Percentiles rank a stretch among this genome's conserved stretches.
phyloP scores from a whole-genome alignment of 306 rosid species.

The Dalbergia oliveri region DNA sequence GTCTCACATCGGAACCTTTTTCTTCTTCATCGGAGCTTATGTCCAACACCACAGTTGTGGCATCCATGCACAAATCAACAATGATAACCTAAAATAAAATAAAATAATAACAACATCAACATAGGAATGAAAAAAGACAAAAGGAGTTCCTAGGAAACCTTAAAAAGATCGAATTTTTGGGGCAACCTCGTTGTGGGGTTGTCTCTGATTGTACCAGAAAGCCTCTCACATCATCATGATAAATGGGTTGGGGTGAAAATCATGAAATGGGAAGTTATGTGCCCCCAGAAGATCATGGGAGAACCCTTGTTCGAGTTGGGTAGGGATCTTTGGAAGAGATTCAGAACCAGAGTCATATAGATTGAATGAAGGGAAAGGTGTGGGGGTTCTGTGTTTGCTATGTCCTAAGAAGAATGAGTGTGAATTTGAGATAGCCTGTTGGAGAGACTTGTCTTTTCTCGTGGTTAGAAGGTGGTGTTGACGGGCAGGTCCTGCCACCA shows the following conservation, averaged over 20 bases:
- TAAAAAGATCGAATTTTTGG: not conserved
- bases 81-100: not conserved
- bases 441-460: too few relatives aligned
- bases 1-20: conserved; percentile 9
- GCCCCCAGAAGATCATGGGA: not conserved
- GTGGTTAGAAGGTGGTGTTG: too few relatives aligned
- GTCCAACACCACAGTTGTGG: conserved; percentile 55
- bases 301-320: not conserved
- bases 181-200: not conserved
- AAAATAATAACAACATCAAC: not conserved
- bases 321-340: not conserved
- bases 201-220: not conserved
- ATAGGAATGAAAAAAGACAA: not conserved
- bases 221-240: not conserved
- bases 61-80: conserved; percentile 39
- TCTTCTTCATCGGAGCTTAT: conserved; percentile 90
- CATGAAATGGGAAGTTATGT: not conserved
- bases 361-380: not conserved
- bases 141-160: not conserved
- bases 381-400: not conserved
- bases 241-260: not conserved
- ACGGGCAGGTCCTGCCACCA: too few relatives aligned
- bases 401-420: not conserved
- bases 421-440: not conserved
- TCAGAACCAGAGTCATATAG: not conserved